Percentiles rank a stretch among this genome's conserved stretches.
These are phyloP conservation scores for Pisolithus orientalis DNA, from an alignment of 768 basidiomycete species.

Conservation along the genomic window DNA sequence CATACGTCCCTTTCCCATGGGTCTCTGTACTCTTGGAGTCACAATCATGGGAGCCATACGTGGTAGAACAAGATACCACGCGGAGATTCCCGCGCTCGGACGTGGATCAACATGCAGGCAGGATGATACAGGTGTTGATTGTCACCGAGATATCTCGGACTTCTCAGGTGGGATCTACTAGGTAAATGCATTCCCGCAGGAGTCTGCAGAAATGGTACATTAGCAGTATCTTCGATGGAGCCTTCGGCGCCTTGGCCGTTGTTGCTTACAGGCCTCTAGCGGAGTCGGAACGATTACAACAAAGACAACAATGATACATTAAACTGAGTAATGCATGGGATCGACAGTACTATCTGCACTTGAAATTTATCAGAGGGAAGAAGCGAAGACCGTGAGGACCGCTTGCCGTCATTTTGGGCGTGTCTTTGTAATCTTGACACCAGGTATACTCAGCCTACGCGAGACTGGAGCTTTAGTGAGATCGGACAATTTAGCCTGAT, in stretches of 20 bases:
- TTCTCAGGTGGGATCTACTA: not conserved
- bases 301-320: too few species aligned
- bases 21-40: too few species aligned
- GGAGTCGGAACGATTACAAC: too few species aligned
- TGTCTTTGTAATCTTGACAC: conserved; percentile 27
- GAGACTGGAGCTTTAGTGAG: conserved; percentile 6
- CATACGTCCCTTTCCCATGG: too few species aligned
- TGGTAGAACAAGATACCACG: too few species aligned
- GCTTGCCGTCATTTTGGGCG: conserved; percentile 9
- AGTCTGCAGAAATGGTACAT: too few species aligned
- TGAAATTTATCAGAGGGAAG: conserved; percentile 3
- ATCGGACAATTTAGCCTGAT: conserved; percentile 12
- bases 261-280: too few species aligned
- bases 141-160: too few species aligned
- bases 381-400: not conserved
- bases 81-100: too few species aligned
- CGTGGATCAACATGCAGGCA: too few species aligned
- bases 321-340: not conserved
- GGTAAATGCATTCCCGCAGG: not conserved
- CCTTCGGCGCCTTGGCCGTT: not conserved
- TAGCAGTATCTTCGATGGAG: not conserved
- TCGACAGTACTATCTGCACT: not conserved
- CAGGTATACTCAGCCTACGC: conserved; percentile 25
- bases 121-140: too few species aligned
- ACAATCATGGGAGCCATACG: too few species aligned